Evolutionary conservation across 2,329 filamentous ascomycete genomes (phyloP).

Genomic region (Cytospora piceicola): DNA sequence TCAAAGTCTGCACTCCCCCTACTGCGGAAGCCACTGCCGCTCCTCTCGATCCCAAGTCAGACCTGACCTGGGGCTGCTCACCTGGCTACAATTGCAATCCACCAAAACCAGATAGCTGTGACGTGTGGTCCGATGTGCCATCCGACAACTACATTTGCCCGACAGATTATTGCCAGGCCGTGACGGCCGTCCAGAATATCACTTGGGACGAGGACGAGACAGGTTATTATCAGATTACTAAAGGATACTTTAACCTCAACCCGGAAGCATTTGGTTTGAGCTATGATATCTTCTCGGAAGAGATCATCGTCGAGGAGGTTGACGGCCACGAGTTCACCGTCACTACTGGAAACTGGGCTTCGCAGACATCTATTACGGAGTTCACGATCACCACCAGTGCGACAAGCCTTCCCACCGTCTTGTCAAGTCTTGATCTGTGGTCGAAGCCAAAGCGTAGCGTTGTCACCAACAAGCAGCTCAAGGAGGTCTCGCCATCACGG

Average conservation of each 20-base stretch:
- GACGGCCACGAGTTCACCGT: constrained; percentile 48
- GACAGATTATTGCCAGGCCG: constrained; percentile 47
- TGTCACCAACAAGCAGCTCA: constrained; percentile 26
- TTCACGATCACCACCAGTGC: constrained; percentile 37
- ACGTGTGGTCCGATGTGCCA: constrained; percentile 55
- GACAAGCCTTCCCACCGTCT: constrained; percentile 27
- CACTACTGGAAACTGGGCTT: constrained; percentile 59
- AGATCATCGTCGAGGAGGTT: constrained; percentile 43
- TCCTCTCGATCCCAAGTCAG: constrained; percentile 41
- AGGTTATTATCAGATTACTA: constrained; percentile 54
- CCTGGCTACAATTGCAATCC: constrained; percentile 58
- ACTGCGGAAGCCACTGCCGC: constrained; percentile 40
- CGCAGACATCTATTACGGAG: constrained; percentile 53
- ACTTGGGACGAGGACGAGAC: constrained; percentile 52
- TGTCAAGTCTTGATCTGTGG: constrained; percentile 25
- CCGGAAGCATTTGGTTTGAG: constrained; percentile 65
- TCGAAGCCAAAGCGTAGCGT: constrained; percentile 28
- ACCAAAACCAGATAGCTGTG: constrained; percentile 53
- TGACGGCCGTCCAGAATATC: constrained; percentile 44
- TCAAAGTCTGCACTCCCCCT: constrained; percentile 51
- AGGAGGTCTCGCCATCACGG: constrained; percentile 39
- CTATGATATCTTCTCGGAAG: constrained; percentile 62
- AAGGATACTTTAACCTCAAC: constrained; percentile 68
- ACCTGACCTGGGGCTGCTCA: constrained; percentile 57
- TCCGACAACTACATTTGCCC: constrained; percentile 51